Evolutionary conservation across 306 rosid genomes (phyloP), one percentile per base, ranked within the genome.

Genomic region (Fagus crenata): DNA sequence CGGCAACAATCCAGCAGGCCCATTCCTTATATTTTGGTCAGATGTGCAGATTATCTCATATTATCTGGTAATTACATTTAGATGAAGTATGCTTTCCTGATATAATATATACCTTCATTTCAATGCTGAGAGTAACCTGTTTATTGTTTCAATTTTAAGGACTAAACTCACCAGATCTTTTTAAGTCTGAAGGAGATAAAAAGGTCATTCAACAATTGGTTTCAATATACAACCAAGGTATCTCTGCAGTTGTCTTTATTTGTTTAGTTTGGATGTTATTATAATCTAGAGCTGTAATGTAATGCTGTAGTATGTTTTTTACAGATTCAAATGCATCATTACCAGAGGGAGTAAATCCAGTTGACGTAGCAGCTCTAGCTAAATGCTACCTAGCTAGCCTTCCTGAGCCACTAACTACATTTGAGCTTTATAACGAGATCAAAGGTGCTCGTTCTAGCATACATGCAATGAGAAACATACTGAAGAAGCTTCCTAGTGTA

Each of bases 301-400:
- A 33, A 72, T 54, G 60, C 39, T 75, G 14, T 71, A 32, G 68
- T 75, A 2, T 86, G 46, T 70, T 6, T 69, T 58, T 61, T 42
- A 70, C 91, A 96, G 98, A 96, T 88, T 67, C 89, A 80, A 79
- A 85, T 75, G 93, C 96, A 41, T 65, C 89, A 53, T 63, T 96
- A 69, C 98, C 98, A 41, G 98, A 96, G 74, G 91, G 93, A 68
- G 75, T 85, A 77, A 96, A 82, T 83, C 93, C 99, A 46, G 78
- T 89, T 81, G 96, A 92, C 9, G 86, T 96, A 54, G 99, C 98
- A 28, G 96, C 96, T 85, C 89, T 96, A 35, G 74, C 73, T 69
- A 96, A 96, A 85, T 96, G 88, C 81, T 92, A 91, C 89, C 89
- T 96, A 71, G 96, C 98, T 80, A 89, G 98, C 85, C 93, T 96